phyloP scores from a whole-genome alignment of 768 basidiomycete species.

The Gloeopeniophorella convolvens region DNA sequence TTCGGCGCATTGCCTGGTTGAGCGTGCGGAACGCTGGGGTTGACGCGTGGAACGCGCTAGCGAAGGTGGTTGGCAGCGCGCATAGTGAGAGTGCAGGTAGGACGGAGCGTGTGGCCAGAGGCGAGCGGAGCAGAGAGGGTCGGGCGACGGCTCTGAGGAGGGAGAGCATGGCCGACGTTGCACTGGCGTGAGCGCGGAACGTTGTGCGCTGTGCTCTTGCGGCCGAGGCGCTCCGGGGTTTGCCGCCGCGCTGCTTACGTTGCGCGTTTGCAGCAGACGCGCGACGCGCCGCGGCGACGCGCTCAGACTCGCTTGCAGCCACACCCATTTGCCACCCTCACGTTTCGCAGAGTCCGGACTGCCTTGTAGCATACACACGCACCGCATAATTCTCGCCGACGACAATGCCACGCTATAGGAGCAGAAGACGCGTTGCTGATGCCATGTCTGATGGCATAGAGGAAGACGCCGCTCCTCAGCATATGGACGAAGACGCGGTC shows the following conservation, averaged over 20 bases:
- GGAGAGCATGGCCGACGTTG: conserved; percentile 5
- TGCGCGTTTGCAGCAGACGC: no score
- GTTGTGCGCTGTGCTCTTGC: neutral
- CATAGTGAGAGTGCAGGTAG: conserved; percentile 14
- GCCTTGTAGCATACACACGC: no score
- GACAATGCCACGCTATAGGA: conserved; percentile 38
- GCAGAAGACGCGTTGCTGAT: conserved; percentile 34
- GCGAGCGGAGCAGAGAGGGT: conserved; percentile 2
- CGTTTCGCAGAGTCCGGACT: no score
- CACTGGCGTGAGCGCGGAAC: neutral
- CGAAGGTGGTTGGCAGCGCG: conserved; percentile 22
- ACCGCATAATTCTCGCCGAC: no score
- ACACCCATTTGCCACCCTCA: no score
- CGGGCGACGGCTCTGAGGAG: conserved; percentile 9
- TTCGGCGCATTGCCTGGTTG: conserved; percentile 83
- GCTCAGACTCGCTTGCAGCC: no score
- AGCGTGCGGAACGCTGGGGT: conserved; percentile 59
- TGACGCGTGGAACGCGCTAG: conserved; percentile 58
- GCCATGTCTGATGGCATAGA: conserved; percentile 54
- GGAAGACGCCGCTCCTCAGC: conserved; percentile 39
- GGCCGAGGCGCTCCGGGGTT: conserved; percentile 4
- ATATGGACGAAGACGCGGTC: conserved; percentile 26
- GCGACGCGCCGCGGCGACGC: no score
- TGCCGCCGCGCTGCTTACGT: conserved; percentile 5
- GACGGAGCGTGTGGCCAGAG: conserved; percentile 2